Base-by-base conservation (phyloP, 768 basidiomycete genomes). In the Pisolithus albus region DNA sequence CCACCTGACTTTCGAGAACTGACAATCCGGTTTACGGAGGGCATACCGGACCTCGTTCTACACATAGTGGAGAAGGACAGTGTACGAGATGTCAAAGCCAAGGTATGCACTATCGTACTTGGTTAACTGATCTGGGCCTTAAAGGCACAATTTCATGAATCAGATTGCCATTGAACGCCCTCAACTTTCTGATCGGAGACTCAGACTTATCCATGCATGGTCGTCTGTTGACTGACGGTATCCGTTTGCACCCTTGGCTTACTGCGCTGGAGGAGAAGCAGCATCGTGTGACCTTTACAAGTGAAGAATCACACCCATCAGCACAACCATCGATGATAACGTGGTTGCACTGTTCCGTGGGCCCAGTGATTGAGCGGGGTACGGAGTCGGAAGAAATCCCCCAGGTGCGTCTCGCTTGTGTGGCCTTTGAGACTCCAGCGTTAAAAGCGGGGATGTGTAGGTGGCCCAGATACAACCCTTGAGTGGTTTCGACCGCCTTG, bases 291-390 rank as follows among this genome's bases (percentile, higher is more conserved):
- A 51, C 71, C 2, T 54, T 64, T 10, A 61, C 71, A 1, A 69
- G 62, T 5, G 67, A 64, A 21, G 52, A 58, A 13, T 52, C 57
- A 26, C 26, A 26, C 26, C 26, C 26, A 7, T 5, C 26, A 5
- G 36, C 52, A 3, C 59, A 58, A 15, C 52, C 61, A 15, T 54
- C 60, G 0, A 53, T 65, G 36, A 66, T 66, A 28, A 74, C 73
- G 11, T 96, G 89, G 89, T 62, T 99, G 50, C 94, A 97, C 61
- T 99, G 95, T 66, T 93, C 91, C 1, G 84, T 99, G 7, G 94
- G 95, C 4, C 83, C 83, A 3, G 76, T 75, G 55, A 64, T 89
- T 39, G 78, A 81, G 18, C 70, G 74, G 6, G 79, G 77, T 6
- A 79, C 80, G 7, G 77, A 76, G n/a, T 74, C 76, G 15, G 82